Conservation (phyloP, 352 stramenopile genomes). For the Pythium aquatile region DNA sequence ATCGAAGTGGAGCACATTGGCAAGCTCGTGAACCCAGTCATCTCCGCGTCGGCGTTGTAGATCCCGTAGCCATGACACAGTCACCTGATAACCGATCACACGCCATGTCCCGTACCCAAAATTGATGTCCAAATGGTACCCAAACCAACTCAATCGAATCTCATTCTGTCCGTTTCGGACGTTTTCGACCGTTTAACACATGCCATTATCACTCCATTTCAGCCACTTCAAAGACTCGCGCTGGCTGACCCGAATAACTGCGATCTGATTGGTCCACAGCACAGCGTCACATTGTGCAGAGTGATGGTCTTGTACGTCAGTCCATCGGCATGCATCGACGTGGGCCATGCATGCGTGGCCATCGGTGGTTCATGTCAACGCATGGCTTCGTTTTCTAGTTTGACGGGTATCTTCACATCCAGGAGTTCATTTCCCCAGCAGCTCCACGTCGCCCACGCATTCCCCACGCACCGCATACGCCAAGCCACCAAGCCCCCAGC, state of each 20-base stretch:
- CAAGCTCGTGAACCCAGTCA: constrained; percentile 83
- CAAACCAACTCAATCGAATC: constrained; percentile 2
- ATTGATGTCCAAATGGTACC: not conserved
- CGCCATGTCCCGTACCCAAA: not conserved
- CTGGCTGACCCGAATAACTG: constrained; percentile 1
- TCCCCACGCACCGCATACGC: not conserved
- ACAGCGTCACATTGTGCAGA: constrained; percentile 26
- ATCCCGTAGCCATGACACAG: not conserved
- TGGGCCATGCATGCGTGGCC: constrained; percentile 1
- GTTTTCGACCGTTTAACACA: constrained; percentile 19
- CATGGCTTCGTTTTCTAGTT: constrained; percentile 3
- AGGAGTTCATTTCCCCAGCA: constrained; percentile 3
- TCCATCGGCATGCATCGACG: constrained; percentile 6
- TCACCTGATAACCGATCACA: not conserved
- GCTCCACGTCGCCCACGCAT: not conserved
- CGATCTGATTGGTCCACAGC: constrained; percentile 20
- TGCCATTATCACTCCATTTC: constrained; percentile 2
- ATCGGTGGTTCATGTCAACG: constrained; percentile 6
- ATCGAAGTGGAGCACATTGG: constrained; percentile 91
- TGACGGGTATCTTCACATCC: not conserved
- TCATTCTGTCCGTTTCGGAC: not conserved
- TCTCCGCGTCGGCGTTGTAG: constrained; percentile 65
- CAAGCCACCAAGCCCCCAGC: not conserved
- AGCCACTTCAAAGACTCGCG: constrained; percentile 2
- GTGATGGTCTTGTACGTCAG: constrained; percentile 30